phyloP scores from a whole-genome alignment of 2,329 filamentous ascomycete genomes.

The Fusarium nygamai region DNA sequence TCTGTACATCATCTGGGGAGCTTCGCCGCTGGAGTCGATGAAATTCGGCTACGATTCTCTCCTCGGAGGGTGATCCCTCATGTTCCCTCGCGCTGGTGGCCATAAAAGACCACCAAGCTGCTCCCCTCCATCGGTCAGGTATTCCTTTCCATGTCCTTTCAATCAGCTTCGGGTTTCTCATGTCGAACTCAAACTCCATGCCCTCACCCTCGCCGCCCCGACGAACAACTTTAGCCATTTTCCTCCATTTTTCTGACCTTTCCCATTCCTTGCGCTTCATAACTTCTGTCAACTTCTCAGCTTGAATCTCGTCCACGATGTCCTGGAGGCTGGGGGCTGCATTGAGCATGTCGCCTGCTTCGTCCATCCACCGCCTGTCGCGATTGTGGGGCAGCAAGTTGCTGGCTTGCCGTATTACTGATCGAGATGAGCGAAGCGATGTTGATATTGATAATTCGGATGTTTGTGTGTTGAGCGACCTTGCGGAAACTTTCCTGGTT shows the following conservation, averaged over 20 bases:
- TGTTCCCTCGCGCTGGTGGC: conserved; percentile 76
- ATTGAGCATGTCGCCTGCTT: conserved; percentile 74
- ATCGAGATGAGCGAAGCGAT: conserved; percentile 64
- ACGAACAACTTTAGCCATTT: conserved; percentile 69
- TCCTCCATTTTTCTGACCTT: conserved; percentile 73
- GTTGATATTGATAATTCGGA: conserved; percentile 60
- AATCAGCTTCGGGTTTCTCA: conserved; percentile 82
- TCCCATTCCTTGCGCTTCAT: conserved; percentile 71
- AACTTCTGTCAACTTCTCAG: conserved; percentile 62
- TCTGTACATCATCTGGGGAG: conserved; percentile 93
- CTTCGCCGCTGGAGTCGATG: conserved; percentile 76
- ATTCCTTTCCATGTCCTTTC: conserved; percentile 98
- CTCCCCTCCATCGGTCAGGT: conserved; percentile 91
- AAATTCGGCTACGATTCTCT: conserved; percentile 77
- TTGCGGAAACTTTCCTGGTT: conserved; percentile 65
- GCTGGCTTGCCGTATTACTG: conserved; percentile 65
- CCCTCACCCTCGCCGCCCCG: conserved; percentile 63
- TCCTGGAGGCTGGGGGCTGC: conserved; percentile 66
- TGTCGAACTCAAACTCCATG: conserved; percentile 78
- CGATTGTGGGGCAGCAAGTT: conserved; percentile 70
- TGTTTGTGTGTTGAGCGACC: conserved; percentile 67
- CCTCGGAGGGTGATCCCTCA: conserved; percentile 70
- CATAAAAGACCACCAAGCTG: conserved; percentile 95
- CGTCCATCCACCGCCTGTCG: conserved; percentile 69
- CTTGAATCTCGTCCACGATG: conserved; percentile 64